phyloP scores from a whole-genome alignment of 2,329 filamentous ascomycete genomes.

The Penicillium capsulatum region DNA sequence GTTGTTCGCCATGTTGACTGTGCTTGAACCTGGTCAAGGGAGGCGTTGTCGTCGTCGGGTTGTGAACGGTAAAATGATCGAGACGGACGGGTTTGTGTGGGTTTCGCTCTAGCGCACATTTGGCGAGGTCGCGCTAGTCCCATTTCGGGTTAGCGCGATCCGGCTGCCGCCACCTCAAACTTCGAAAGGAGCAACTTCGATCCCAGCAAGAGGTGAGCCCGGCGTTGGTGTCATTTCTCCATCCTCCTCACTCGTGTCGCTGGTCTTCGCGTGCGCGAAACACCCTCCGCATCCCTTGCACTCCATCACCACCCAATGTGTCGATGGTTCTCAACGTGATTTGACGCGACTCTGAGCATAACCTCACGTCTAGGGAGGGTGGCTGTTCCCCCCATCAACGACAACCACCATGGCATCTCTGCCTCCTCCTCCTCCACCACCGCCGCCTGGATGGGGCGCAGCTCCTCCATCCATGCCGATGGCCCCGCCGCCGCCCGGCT shows the following conservation, averaged over 20 bases:
- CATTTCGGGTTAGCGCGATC: slow-evolving; percentile 34
- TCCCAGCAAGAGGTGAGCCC: slow-evolving; percentile 17
- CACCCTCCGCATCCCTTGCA: background rate
- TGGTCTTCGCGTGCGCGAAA: background rate
- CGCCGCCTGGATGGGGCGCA: slow-evolving; percentile 62
- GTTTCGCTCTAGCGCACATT: slow-evolving; percentile 38
- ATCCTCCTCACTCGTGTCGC: slow-evolving; percentile 11
- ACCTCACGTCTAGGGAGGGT: slow-evolving; percentile 27
- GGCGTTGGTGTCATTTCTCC: slow-evolving; percentile 14
- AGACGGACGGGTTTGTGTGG: slow-evolving; percentile 43
- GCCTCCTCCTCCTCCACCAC: slow-evolving; percentile 63
- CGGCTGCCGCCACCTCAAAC: slow-evolving; percentile 38
- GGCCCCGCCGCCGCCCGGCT: slow-evolving; percentile 79
- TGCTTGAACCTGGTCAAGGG: slow-evolving; percentile 44
- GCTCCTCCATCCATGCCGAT: slow-evolving; percentile 51
- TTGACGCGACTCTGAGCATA: slow-evolving; percentile 33
- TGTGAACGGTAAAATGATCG: slow-evolving; percentile 39
- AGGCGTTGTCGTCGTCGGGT: slow-evolving; percentile 42
- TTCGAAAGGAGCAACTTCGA: slow-evolving; percentile 27
- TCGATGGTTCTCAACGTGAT: slow-evolving; percentile 28
- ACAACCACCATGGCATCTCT: slow-evolving; percentile 53
- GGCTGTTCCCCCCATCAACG: slow-evolving; percentile 21
- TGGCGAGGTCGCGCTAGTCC: slow-evolving; percentile 41
- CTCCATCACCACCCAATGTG: background rate
- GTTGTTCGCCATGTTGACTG: slow-evolving; percentile 51